Base-by-base conservation (phyloP, 2,329 filamentous ascomycete species). In the Stagonosporopsis chrysanthemi region DNA sequence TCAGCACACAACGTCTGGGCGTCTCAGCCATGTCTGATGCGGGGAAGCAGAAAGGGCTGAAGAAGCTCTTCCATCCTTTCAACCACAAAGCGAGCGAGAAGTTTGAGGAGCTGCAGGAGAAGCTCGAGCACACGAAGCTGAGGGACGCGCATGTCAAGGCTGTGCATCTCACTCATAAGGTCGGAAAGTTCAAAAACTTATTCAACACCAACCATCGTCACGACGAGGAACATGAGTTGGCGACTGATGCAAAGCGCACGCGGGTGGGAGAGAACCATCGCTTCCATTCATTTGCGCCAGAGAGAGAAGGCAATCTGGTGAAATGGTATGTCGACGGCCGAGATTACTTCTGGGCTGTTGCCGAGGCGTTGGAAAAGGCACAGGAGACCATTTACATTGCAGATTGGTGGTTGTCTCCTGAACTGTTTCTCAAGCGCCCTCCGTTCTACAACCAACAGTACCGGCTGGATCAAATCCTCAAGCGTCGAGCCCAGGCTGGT, bases 281-380 rank as follows among this genome's bases (percentile, higher is more conserved):
- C 39, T 98, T 92, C 80, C 76, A 90, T n/a, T 96, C 91, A 4
- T 99, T 90, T 78, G 96, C 96, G 35, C 94, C 94, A 0, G 89
- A 94, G 73, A 87, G 89, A 40, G 88, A 94, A 11, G 90, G 88
- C 26, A 97, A 98, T 75, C 83, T 90, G 56, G 83, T 95, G 73
- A 98, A 98, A 80, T 99, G 94, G 93, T 98, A 97, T 77, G 91
- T 98, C 11, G 95, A 98, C 73, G 95, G 92, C 3, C 84, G 92
- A 60, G 90, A 98, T 78, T 99, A 99, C 77, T 96, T 95, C 75
- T 97, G 92, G 76, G 89, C 95, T 17, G 92, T 99, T 11, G 96
- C 92, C 0, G 87, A 89, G 31, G 94, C 93, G 0, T 82, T 98
- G n/a, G 93, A 98, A 62, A 84, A 88, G 58, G 95, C 95, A 35